phyloP scores from a whole-genome alignment of 306 rosid species.

The Pyrus pyrifolia region DNA sequence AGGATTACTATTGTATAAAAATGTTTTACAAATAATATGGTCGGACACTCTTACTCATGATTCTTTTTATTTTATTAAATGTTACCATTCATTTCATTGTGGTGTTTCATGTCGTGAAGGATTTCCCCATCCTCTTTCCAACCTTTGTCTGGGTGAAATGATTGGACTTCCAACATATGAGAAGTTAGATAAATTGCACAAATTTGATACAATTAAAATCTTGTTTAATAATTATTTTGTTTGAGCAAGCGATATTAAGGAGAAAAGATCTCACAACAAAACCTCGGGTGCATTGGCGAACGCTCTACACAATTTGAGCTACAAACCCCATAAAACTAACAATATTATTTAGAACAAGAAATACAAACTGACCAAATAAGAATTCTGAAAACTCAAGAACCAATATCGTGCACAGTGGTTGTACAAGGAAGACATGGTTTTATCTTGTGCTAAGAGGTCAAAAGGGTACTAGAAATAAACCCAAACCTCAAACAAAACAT shows the following conservation, averaged over 20 bases:
- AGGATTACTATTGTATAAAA: too few species aligned
- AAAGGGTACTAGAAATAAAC: constrained; percentile 17
- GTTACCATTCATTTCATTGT: not conserved
- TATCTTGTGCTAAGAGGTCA: constrained; percentile 1
- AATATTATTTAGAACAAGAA: not conserved
- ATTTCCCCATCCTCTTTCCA: too few species aligned
- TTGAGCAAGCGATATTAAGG: too few species aligned
- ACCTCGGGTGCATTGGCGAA: not conserved
- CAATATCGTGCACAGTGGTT: not conserved
- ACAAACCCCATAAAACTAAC: not conserved
- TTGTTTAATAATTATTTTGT: too few species aligned
- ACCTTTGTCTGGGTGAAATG: not conserved
- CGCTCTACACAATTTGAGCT: not conserved
- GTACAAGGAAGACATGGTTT: constrained; percentile 14
- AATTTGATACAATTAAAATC: too few species aligned
- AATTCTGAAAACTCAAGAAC: not conserved
- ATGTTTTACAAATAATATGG: too few species aligned
- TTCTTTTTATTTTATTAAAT: not conserved
- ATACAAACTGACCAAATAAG: not conserved
- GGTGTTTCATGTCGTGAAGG: not conserved
- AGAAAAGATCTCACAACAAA: too few species aligned
- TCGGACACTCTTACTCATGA: too few species aligned
- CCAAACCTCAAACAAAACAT: constrained; percentile 5
- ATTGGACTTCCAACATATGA: not conserved
- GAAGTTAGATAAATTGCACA: not conserved